Conservation (phyloP, 495 filamentous ascomycete genomes). For the Friedmanniomyces simplex region DNA sequence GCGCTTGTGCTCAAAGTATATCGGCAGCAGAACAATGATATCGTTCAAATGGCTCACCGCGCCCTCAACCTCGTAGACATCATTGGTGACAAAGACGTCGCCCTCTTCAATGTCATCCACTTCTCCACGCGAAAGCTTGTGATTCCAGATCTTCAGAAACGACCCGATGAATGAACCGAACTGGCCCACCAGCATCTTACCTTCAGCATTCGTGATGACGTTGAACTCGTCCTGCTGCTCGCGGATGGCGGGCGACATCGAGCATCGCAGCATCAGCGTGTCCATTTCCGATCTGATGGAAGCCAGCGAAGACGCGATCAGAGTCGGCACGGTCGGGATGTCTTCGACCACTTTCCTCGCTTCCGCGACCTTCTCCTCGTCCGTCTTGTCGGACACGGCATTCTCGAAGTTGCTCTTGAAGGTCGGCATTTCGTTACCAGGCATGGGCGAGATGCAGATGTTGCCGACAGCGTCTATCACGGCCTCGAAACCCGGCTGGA, state of each 20-base stretch:
- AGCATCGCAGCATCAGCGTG: slow-evolving; percentile 40
- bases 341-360: slow-evolving; percentile 31
- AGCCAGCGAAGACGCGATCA: slow-evolving; percentile 37
- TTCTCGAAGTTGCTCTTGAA: slow-evolving; percentile 4
- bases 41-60: slow-evolving; percentile 43
- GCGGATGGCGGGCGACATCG: slow-evolving; percentile 43
- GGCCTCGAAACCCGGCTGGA: slow-evolving; percentile 37
- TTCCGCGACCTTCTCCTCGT: slow-evolving; percentile 22
- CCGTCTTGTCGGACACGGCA: slow-evolving; percentile 15
- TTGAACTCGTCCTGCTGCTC: slow-evolving; percentile 47
- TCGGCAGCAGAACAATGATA: slow-evolving; percentile 39
- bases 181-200: slow-evolving; percentile 43
- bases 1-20: slow-evolving; percentile 34
- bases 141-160: slow-evolving; percentile 37
- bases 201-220: slow-evolving; percentile 38
- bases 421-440: slow-evolving; percentile 14
- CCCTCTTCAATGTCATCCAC: slow-evolving; percentile 37
- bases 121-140: slow-evolving; percentile 11
- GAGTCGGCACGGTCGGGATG: slow-evolving; percentile 21
- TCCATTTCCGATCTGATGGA: slow-evolving; percentile 44
- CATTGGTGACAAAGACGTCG: slow-evolving; percentile 43
- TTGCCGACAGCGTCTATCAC: slow-evolving; percentile 39
- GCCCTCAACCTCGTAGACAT: slow-evolving; percentile 41
- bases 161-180: slow-evolving; percentile 43
- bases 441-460: slow-evolving; percentile 36